Evolutionary conservation across 768 basidiomycete genomes (phyloP).

Genomic region (Boletus reticuloceps): DNA sequence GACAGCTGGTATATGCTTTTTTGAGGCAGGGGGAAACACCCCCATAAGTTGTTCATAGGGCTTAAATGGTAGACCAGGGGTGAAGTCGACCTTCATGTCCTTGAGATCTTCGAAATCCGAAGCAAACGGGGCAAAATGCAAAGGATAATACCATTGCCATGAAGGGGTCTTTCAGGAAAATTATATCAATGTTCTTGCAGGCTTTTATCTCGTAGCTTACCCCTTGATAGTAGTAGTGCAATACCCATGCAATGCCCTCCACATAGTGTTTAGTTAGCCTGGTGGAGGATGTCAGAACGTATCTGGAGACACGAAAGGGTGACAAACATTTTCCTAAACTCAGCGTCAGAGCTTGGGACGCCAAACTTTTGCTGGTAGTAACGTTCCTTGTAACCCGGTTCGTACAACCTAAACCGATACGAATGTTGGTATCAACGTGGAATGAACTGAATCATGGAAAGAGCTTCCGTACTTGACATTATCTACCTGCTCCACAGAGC

Average conservation of each 20-base stretch:
- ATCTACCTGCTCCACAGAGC: constrained; percentile 93
- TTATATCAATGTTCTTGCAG: constrained; percentile 16
- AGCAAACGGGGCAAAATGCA: constrained; percentile 97
- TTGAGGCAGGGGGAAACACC: constrained; percentile 90
- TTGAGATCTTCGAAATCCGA: constrained; percentile 84
- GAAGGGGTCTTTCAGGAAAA: constrained; percentile 65
- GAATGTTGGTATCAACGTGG: neutral
- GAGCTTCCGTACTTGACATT: constrained; percentile 72
- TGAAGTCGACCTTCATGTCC: constrained; percentile 77
- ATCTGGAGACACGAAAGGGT: neutral
- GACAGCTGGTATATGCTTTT: constrained; percentile 78
- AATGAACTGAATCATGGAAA: neutral
- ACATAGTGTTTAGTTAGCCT: constrained; percentile 85
- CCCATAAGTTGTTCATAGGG: constrained; percentile 98
- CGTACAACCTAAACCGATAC: constrained; percentile 69
- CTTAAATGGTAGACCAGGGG: constrained; percentile 83
- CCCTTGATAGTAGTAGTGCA: constrained; percentile 98
- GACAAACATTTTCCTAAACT: constrained; percentile 71
- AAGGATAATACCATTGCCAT: constrained; percentile 99
- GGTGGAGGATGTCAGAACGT: constrained; percentile 4
- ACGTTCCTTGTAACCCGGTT: constrained; percentile 92
- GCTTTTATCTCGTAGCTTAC: constrained; percentile 42
- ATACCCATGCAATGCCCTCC: constrained; percentile 93
- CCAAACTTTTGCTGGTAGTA: constrained; percentile 96
- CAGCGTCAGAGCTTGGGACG: constrained; percentile 61